A percentile compares a stretch with the other conserved stretches of the same genome.
These are phyloP conservation scores for Beauveria australis DNA, from an alignment of 2,329 filamentous ascomycete genomes.

Conservation along the genomic window DNA sequence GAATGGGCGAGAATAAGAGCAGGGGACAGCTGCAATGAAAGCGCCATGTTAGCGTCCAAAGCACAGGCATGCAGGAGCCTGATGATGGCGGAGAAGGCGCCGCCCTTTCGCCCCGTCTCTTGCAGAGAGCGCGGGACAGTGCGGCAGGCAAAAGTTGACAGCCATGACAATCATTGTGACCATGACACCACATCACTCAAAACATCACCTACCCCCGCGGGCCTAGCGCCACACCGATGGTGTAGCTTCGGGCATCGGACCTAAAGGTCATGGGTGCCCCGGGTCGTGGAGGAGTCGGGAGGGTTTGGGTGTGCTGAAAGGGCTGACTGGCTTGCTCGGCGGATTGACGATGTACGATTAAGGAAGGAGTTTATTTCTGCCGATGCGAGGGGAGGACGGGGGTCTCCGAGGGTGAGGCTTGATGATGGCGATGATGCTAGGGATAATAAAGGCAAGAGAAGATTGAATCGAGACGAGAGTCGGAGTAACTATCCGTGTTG, in stretches of 20 bases:
- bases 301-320: not conserved
- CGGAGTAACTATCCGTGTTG: not conserved
- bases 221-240: slow-evolving; percentile 9
- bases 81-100: not conserved
- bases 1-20: not conserved
- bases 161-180: not conserved
- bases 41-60: not conserved
- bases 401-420: not conserved
- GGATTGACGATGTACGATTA: not conserved
- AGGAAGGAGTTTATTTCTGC: slow-evolving; percentile 6
- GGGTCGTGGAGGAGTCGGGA: not conserved
- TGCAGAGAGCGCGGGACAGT: not conserved
- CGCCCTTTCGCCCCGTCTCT: not conserved
- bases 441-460: not conserved
- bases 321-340: slow-evolving; percentile 3
- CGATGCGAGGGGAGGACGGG: not conserved
- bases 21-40: not conserved
- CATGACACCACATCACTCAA: not conserved
- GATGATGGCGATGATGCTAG: not conserved
- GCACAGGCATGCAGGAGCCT: not conserved
- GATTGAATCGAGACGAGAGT: not conserved
- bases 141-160: not conserved
- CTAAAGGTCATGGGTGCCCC: slow-evolving; percentile 1
- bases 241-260: slow-evolving; percentile 6
- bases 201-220: slow-evolving; percentile 6